Percentiles rank a stretch among this genome's conserved stretches.
Conservation (phyloP, 2,329 filamentous ascomycete species). For the Colletotrichum kahawae region DNA sequence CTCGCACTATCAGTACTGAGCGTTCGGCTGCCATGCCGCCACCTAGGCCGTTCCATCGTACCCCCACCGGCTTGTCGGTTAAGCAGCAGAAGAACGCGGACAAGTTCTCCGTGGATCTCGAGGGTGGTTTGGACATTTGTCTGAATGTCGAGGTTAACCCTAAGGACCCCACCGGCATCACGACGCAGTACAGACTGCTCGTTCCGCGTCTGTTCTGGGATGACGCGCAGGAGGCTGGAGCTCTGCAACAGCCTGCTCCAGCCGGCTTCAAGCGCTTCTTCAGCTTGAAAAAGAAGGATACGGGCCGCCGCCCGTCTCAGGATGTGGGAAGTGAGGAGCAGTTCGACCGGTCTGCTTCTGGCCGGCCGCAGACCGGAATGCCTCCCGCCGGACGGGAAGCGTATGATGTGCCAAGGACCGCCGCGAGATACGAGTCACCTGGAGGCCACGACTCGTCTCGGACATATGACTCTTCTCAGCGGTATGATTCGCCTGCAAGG, state of each 20-base stretch:
- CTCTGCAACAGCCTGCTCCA: slow-evolving; percentile 29
- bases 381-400: slow-evolving; percentile 19
- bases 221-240: slow-evolving; percentile 32
- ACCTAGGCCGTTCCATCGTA: slow-evolving; percentile 63
- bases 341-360: background rate
- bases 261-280: slow-evolving; percentile 50
- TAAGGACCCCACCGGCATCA: slow-evolving; percentile 85
- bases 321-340: slow-evolving; percentile 1
- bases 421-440: slow-evolving; percentile 7
- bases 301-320: background rate
- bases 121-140: slow-evolving; percentile 84
- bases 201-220: slow-evolving; percentile 77
- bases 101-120: slow-evolving; percentile 71
- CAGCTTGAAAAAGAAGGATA: slow-evolving; percentile 43
- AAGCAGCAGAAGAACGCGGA: slow-evolving; percentile 64
- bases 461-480: background rate
- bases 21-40: slow-evolving; percentile 14
- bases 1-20: slow-evolving; percentile 32
- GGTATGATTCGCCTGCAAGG: slow-evolving; percentile 8
- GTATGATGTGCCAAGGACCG: slow-evolving; percentile 4
- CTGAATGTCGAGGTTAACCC: slow-evolving; percentile 90
- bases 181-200: slow-evolving; percentile 83
- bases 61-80: slow-evolving; percentile 70
- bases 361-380: background rate
- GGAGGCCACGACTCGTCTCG: slow-evolving; percentile 7